Evolutionary conservation across 1,284 basidiomycete species (phyloP), one percentile per base, ranked within the genome.

Genomic region (Leucoagaricus sp.): DNA sequence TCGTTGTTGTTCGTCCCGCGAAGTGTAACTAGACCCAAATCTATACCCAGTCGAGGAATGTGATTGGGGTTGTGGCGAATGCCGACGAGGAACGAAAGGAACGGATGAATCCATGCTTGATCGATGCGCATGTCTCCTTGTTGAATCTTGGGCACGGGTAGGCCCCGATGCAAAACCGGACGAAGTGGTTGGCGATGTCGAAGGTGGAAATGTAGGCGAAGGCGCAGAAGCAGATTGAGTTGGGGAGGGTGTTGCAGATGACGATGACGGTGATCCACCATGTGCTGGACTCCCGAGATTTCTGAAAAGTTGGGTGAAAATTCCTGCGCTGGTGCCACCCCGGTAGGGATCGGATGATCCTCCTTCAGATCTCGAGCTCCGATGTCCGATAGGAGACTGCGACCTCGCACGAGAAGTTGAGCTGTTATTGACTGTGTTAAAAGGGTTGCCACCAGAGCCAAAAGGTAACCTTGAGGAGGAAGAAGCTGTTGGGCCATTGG

Each of bases 1-100:
- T 38, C 66, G 65, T 51, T 63, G 62, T 46, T 67, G 59, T n/a
- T n/a, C n/a, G n/a, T n/a, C n/a, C n/a, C n/a, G n/a, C n/a, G n/a
- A n/a, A n/a, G n/a, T n/a, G n/a, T n/a, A n/a, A 33, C 61, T 60
- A 25, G 62, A 60, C 46, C 61, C 53, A 46, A 15, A n/a, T n/a
- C n/a, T n/a, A n/a, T n/a, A 40, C 25, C 25, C 19, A 28, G 56
- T 40, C n/a, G 51, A 26, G 5, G 59, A 52, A 40, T 38, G 28
- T 47, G 58, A 28, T 49, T 48, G 21, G 17, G 21, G 19, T 41
- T 29, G 23, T 28, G 53, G n/a, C 53, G 57, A n/a, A 28, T 31
- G 26, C 13, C 49, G 44, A 33, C n/a, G 19, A 47, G 23, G 29
- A 23, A 17, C n/a, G 23, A 45, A 25, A 49, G 19, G 48, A 47